Conservation (phyloP, 176 grass and related monocot genomes). For the Hordeum vulgare region DNA sequence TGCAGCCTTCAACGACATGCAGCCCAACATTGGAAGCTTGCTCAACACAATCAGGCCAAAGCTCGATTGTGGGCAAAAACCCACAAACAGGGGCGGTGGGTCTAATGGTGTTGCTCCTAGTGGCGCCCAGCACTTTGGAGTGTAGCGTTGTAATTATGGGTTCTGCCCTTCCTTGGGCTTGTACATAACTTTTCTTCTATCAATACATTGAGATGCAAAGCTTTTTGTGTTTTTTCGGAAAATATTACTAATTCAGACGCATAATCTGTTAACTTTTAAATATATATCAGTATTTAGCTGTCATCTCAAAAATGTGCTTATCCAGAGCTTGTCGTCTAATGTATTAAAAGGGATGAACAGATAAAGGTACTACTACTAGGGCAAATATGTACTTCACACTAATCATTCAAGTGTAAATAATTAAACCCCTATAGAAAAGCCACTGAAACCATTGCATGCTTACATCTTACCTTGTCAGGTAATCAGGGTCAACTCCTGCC, state of each 20-base stretch:
- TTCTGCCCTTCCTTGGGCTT: not conserved
- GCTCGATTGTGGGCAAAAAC: not conserved
- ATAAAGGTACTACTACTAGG: not conserved
- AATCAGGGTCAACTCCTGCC: conserved; percentile 72
- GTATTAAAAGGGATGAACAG: conserved; percentile 12
- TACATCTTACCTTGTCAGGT: conserved; percentile 71
- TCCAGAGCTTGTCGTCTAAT: not conserved
- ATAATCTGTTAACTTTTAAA: not conserved
- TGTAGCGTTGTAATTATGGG: not conserved
- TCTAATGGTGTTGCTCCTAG: not conserved
- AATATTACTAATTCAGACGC: not conserved
- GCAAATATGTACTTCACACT: not conserved
- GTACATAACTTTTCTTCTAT: not conserved
- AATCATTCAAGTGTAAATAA: conserved; percentile 18
- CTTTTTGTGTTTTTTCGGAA: not conserved
- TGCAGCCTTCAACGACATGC: not conserved
- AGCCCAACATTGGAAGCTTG: not conserved
- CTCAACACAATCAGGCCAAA: not conserved
- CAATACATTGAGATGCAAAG: not conserved
- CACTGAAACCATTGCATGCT: not conserved
- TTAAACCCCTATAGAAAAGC: conserved; percentile 4
- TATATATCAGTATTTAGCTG: not conserved
- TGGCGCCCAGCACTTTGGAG: not conserved
- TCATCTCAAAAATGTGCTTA: not conserved
- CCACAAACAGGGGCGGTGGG: not conserved